Percentiles rank a stretch among this genome's conserved stretches.
Conservation (phyloP, 331 rosid genomes). For the Telfairia occidentalis region DNA sequence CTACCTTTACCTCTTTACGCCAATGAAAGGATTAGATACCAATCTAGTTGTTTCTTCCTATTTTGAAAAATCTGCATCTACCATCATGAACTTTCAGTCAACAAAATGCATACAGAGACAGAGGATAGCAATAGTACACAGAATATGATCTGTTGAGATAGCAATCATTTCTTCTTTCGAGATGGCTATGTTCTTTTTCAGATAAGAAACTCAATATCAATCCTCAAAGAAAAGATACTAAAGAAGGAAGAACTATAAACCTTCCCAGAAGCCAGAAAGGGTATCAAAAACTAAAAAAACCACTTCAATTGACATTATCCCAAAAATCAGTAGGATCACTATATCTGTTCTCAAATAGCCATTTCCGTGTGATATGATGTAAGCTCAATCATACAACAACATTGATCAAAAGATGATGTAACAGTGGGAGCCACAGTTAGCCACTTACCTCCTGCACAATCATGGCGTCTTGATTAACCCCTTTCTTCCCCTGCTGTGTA, state of each 20-base stretch:
- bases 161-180: background rate
- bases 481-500: constrained; percentile 51
- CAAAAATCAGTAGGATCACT: background rate
- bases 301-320: background rate
- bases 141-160: background rate
- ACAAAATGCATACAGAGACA: background rate
- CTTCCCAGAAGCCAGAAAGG: background rate
- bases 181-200: background rate
- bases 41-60: background rate
- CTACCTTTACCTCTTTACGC: background rate
- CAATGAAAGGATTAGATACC: background rate
- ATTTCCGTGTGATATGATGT: background rate
- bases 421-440: background rate
- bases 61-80: background rate
- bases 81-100: background rate
- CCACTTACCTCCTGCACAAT: constrained; percentile 35
- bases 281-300: background rate
- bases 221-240: background rate
- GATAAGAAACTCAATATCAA: background rate
- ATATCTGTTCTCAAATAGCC: background rate
- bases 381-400: background rate
- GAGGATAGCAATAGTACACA: background rate
- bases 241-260: background rate
- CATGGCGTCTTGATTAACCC: constrained; percentile 51
- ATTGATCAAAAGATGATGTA: background rate